Evolutionary conservation across 352 stramenopile genomes (phyloP), one percentile per base, ranked within the genome.

Genomic region (Globisporangium perplexum): DNA sequence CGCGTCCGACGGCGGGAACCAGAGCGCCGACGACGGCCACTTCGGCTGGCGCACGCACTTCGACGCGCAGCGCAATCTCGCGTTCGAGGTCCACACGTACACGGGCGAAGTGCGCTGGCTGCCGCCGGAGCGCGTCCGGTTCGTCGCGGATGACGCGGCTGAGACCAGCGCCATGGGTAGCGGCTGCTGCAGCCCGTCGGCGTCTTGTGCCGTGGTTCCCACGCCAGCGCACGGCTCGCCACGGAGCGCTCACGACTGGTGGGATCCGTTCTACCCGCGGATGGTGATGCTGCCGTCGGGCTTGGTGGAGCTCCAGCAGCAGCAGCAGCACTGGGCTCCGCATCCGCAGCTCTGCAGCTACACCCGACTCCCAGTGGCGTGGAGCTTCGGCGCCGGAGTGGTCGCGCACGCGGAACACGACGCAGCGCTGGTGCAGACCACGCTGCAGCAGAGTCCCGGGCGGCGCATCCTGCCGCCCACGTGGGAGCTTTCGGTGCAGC

Each of bases 31-130:
- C 26, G 47, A 23, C 17, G 31, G 18, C n/a, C 49, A 41, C 23
- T 90, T 90, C 53, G 80, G 80, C 17, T 90, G 80, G 80, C 56
- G 71, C 38, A 59, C 67, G 44, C 67, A 69, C 41, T 67, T 82
- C 51, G 80, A 90, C 48, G 51, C 50, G 45, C 64, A 62, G 46
- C 72, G 53, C 44, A 82, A 83, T 23, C 53, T 80, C 30, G 50
- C 69, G 24, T 90, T 74, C 59, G 83, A 78, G 30, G 44, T 87
- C 47, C 80, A 90, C 53, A 80, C 59, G 51, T 78, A 86, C 59
- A 90, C 80, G 23, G 80, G 80, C 0, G 80, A 90, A 74, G 75
- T 88, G 56, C 71, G 72, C n/a, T 90, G 77, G 77, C 66, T 70
- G 38, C 72, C 64, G 45, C 74, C 71, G 4, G 66, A 71, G 49